Percentiles rank a stretch among this genome's conserved stretches.
Conservation (phyloP, 139 green algal genomes). For the Gonium pectorale region DNA sequence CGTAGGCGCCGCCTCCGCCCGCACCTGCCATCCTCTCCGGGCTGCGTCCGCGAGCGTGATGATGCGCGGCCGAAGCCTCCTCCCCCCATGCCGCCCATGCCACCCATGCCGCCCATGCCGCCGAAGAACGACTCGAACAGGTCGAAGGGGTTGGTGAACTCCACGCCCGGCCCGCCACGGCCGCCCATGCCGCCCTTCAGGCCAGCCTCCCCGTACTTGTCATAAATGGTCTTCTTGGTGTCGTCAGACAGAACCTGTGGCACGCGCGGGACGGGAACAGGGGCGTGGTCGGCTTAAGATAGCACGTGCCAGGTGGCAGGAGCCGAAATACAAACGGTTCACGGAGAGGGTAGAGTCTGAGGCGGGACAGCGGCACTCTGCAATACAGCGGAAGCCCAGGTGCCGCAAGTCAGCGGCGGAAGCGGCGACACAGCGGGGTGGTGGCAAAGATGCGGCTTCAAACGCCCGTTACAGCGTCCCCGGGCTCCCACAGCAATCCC, state of each 20-base stretch:
- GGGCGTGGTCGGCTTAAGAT: no score
- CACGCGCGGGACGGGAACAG: neutral
- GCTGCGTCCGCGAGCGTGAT: constrained; percentile 34
- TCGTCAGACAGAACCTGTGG: constrained; percentile 96
- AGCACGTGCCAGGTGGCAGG: no score
- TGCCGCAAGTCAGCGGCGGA: neutral
- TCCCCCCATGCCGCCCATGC: constrained; percentile 65
- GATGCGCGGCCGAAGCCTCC: neutral
- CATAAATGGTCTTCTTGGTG: constrained; percentile 96
- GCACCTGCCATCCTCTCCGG: constrained; percentile 87
- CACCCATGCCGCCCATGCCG: constrained; percentile 67
- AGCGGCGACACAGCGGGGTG: neutral
- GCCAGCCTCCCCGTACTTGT: constrained; percentile 95
- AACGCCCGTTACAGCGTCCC: no score
- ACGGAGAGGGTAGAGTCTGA: no score
- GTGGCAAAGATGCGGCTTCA: neutral
- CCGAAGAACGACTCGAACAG: constrained; percentile 99
- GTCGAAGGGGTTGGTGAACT: constrained; percentile 97
- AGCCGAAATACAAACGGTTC: no score
- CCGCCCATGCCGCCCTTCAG: constrained; percentile 90
- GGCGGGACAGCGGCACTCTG: no score
- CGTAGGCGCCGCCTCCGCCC: neutral
- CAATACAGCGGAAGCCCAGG: no score
- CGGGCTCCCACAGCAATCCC: no score
- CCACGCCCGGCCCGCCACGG: constrained; percentile 57